A percentile compares a stretch with the other conserved stretches of the same genome.
Conservation (phyloP, 1,284 basidiomycete genomes). For the Takashimella tepidaria region DNA sequence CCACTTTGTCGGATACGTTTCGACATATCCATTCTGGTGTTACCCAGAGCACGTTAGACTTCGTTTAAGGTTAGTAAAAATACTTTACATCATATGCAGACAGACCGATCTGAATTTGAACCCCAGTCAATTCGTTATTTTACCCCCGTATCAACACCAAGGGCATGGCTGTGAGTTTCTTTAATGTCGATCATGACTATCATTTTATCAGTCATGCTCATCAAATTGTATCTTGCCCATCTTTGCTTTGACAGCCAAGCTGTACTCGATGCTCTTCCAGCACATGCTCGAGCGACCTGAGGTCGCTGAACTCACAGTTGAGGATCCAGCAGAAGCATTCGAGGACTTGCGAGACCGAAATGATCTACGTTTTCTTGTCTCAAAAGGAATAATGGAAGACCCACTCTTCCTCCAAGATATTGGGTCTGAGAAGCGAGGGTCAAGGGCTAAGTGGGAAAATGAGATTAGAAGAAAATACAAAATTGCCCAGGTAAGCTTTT, state of each 20-base stretch:
- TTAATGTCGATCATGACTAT: no score
- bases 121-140: constrained; percentile 84
- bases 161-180: constrained; percentile 84
- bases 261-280: constrained; percentile 83
- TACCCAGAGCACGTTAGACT: constrained; percentile 82
- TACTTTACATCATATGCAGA: no score
- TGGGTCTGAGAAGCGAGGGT: constrained; percentile 24
- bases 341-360: constrained; percentile 82
- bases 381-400: constrained; percentile 32
- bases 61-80: constrained; percentile 72
- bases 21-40: constrained; percentile 87
- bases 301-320: constrained; percentile 87
- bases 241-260: constrained; percentile 73
- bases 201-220: no score
- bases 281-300: constrained; percentile 61
- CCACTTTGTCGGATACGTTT: constrained; percentile 88
- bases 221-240: not conserved
- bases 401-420: constrained; percentile 32
- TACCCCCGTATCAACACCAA: constrained; percentile 82
- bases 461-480: constrained; percentile 75
- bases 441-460: constrained; percentile 61
- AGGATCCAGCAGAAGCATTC: constrained; percentile 81
- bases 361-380: constrained; percentile 70
- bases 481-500: constrained; percentile 67
- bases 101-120: not conserved